These are phyloP conservation scores for Morella rubra DNA, from an alignment of 306 rosid species.

Conservation along the genomic window DNA sequence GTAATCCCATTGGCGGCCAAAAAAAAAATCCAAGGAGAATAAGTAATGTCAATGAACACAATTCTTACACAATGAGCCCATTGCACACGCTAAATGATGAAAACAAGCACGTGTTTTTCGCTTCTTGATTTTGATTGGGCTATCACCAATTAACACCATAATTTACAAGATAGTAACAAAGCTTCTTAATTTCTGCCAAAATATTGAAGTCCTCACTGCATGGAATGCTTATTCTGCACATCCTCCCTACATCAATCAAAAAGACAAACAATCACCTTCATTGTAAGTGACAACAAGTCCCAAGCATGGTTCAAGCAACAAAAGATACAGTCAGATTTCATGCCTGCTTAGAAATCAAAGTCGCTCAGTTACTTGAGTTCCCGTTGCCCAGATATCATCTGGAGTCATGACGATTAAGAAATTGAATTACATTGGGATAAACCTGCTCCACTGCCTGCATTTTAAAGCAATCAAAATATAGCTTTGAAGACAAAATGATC, in stretches of 20 bases:
- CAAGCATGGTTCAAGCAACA: slow-evolving; percentile 9
- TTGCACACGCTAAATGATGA: not conserved
- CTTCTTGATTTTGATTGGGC: slow-evolving; percentile 11
- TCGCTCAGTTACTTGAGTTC: slow-evolving; percentile 19
- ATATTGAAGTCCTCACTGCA: not conserved
- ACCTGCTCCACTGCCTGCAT: slow-evolving; percentile 83
- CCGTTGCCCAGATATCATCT: slow-evolving; percentile 35
- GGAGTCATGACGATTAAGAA: slow-evolving; percentile 62
- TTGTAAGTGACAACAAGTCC: slow-evolving; percentile 16
- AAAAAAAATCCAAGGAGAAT: no score
- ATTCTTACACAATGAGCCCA: not conserved
- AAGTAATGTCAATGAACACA: not conserved
- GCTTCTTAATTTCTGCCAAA: not conserved
- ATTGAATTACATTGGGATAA: slow-evolving; percentile 76
- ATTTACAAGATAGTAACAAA: not conserved
- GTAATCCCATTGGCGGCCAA: not conserved
- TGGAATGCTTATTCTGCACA: slow-evolving; percentile 11
- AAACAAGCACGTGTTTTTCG: not conserved
- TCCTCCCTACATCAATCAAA: not conserved
- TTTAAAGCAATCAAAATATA: slow-evolving; percentile 35
- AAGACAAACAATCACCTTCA: slow-evolving; percentile 5
- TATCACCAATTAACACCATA: slow-evolving; percentile 4
- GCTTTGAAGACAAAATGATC: slow-evolving; percentile 17
- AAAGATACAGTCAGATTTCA: slow-evolving; percentile 12
- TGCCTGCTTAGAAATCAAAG: slow-evolving; percentile 33